Percentiles rank a stretch among this genome's conserved stretches.
Evolutionary conservation across 2,329 filamentous ascomycete species (phyloP).

Genomic region (Didymosphaeria variabile): DNA sequence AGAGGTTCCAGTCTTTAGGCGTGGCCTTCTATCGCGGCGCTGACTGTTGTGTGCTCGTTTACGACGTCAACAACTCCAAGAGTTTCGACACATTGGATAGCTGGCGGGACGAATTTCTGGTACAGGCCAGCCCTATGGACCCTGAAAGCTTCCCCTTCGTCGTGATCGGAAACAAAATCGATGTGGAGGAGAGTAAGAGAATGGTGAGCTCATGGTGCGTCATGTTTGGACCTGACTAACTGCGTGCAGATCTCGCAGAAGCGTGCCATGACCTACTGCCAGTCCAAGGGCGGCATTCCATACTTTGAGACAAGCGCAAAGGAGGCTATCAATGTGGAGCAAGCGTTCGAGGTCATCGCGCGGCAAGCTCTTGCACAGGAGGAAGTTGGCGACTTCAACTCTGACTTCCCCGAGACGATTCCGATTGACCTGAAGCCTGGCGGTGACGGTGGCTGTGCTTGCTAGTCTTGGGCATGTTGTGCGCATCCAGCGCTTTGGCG

Average conservation of each 20-base stretch:
- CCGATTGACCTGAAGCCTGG: conserved; percentile 92
- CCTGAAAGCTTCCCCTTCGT: conserved; percentile 98
- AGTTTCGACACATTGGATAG: conserved; percentile 98
- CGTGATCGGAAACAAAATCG: conserved; percentile 96
- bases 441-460: conserved; percentile 91
- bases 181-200: conserved; percentile 96
- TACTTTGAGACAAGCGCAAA: conserved; percentile 99
- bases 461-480: conserved; percentile 59
- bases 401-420: conserved; percentile 97
- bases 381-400: conserved; percentile 96
- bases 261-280: conserved; percentile 95
- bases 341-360: conserved; percentile 88
- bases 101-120: conserved; percentile 98
- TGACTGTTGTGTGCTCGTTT: conserved; percentile 97
- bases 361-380: conserved; percentile 95
- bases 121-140: conserved; percentile 95
- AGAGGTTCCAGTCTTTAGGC: conserved; percentile 95
- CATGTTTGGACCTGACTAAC: background rate
- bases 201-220: conserved; percentile 67
- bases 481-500: conserved; percentile 12
- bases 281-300: conserved; percentile 95
- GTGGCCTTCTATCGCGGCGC: conserved; percentile 98
- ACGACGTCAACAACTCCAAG: conserved; percentile 99
- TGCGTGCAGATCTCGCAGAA: conserved; percentile 82
- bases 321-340: conserved; percentile 97